Percentiles rank a stretch among this genome's conserved stretches.
phyloP scores from a whole-genome alignment of 129 eudicot species.

The Glebionis coronaria region DNA sequence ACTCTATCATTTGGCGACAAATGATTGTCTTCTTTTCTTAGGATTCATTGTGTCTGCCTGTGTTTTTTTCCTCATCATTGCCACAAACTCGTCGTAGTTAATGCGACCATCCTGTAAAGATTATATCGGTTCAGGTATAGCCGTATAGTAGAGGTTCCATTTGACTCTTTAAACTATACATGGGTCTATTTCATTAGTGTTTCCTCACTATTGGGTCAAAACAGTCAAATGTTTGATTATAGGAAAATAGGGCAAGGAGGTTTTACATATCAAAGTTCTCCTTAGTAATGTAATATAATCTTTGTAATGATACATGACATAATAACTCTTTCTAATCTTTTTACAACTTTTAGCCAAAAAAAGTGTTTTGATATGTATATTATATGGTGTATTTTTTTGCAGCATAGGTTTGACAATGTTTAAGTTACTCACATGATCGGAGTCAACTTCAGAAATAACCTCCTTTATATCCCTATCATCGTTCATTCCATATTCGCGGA shows the following conservation, averaged over 20 bases:
- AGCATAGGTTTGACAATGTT: too few species aligned
- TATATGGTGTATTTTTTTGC: neutral
- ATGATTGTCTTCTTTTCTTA: slow-evolving; percentile 57
- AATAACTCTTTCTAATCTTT: too few species aligned
- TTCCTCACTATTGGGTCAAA: neutral
- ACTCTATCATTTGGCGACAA: slow-evolving; percentile 17
- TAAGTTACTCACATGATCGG: slow-evolving; percentile 58
- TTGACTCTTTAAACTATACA: neutral
- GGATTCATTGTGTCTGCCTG: slow-evolving; percentile 57
- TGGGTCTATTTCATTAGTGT: neutral
- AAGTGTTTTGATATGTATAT: neutral
- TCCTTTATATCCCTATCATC: slow-evolving; percentile 69
- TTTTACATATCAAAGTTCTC: neutral
- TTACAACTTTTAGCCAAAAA: too few species aligned
- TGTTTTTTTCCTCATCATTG: slow-evolving; percentile 90
- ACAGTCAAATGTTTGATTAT: neutral
- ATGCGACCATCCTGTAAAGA: slow-evolving; percentile 81
- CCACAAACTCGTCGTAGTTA: slow-evolving; percentile 88
- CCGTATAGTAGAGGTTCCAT: neutral
- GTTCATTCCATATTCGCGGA: slow-evolving; percentile 68
- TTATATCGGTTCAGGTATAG: neutral
- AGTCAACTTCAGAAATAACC: slow-evolving; percentile 66
- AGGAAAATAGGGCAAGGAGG: neutral
- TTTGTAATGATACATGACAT: too few species aligned
- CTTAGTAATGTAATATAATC: too few species aligned